These are phyloP conservation scores for Colletotrichum viniferum DNA, from an alignment of 2,329 filamentous ascomycete genomes.

Conservation along the genomic window DNA sequence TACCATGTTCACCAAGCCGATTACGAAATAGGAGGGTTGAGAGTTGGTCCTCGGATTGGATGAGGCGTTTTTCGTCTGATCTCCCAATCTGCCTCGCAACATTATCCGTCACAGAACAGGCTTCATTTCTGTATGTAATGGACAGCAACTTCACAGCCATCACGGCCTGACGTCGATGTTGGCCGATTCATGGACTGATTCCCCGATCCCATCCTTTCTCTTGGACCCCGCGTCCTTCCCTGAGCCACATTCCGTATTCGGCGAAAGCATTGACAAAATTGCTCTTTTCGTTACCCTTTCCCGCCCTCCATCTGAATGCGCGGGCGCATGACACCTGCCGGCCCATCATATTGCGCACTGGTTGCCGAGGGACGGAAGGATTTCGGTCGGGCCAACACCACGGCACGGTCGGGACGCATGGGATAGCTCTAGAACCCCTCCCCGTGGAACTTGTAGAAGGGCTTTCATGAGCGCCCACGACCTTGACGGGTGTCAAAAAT, in stretches of 20 bases:
- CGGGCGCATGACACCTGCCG: conserved; percentile 4
- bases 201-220: background rate
- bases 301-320: background rate
- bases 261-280: background rate
- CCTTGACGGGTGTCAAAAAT: background rate
- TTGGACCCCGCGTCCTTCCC: background rate
- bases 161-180: background rate
- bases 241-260: background rate
- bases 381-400: background rate
- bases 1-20: background rate
- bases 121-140: background rate
- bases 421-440: background rate
- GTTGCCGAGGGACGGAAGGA: background rate
- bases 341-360: background rate
- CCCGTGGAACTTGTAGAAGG: background rate
- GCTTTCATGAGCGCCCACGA: background rate
- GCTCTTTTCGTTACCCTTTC: background rate
- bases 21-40: background rate
- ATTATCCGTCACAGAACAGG: background rate
- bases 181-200: background rate
- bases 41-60: background rate
- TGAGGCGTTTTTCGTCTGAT: conserved; percentile 2
- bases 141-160: no score
- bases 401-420: background rate
- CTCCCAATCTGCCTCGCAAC: background rate